Conservation (phyloP, 805 yeast genomes). For the Cyberlindnera meyerae region DNA sequence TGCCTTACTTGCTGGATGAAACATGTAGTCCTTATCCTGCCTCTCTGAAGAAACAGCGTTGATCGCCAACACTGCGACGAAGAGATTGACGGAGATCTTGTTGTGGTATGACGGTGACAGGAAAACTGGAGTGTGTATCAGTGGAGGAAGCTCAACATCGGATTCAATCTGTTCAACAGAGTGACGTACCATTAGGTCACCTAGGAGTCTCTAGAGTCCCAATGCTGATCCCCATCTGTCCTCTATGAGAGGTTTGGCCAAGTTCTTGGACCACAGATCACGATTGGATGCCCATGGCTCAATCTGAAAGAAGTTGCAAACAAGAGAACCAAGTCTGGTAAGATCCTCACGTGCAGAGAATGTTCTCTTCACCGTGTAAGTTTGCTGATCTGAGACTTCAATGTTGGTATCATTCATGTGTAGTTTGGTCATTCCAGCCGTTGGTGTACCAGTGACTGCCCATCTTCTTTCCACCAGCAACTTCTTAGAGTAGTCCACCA, state of each 20-base stretch:
- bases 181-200: conserved; percentile 53
- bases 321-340: conserved; percentile 44
- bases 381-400: conserved; percentile 17
- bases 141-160: conserved; percentile 53
- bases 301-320: conserved; percentile 49
- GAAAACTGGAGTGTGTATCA: conserved; percentile 54
- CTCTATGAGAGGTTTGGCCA: conserved; percentile 45
- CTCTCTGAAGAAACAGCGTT: conserved; percentile 73
- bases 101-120: conserved; percentile 62
- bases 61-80: conserved; percentile 62
- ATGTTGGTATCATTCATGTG: conserved; percentile 38
- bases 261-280: conserved; percentile 41
- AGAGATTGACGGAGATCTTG: conserved; percentile 55
- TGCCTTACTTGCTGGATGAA: conserved; percentile 51
- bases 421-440: conserved; percentile 59
- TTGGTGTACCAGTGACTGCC: conserved; percentile 77
- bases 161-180: conserved; percentile 45
- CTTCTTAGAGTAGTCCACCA: conserved; percentile 43
- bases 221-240: conserved; percentile 36
- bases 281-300: conserved; percentile 51
- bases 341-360: conserved; percentile 53
- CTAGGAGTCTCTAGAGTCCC: conserved; percentile 39
- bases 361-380: conserved; percentile 42
- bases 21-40: conserved; percentile 64
- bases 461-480: conserved; percentile 58